Evolutionary conservation across 805 yeast genomes (phyloP), one percentile per base, ranked within the genome.

Genomic region (Metschnikowia peoriensis): DNA sequence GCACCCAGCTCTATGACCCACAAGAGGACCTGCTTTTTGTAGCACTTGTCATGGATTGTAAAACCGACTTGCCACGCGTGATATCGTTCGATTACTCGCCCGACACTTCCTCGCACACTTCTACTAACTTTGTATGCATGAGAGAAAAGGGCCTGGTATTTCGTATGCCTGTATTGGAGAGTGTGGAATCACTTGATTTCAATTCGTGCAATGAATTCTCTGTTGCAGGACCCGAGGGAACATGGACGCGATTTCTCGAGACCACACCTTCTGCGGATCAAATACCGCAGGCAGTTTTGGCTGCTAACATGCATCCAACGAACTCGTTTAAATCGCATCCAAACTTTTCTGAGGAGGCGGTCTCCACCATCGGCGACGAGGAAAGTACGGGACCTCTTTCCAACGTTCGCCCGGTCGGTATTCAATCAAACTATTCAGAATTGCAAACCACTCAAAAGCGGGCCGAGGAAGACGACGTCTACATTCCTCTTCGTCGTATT

Each of bases 131-230:
- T 52, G 83, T 92, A 29, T 91, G 97, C 67, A 86, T 92, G 87
- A 76, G 97, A 57, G 96, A 89, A 61, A 88, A 96, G 0, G 97
- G 97, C 4, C 86, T 89, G 49, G 84, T 91, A 0, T 91, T 88
- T 67, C 76, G 86, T 52, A 88, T 88, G 92, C 80, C 86, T 0
- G 88, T 86, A 0, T 69, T 75, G 1, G 93, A 88, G 63, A 80
- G 87, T 46, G 84, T 84, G 34, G 82, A 83, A 38, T 75, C 84
- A 8, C 65, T 87, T 8, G 75, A 73, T 14, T 87, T 91, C 67
- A 88, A 84, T 59, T 82, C 93, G 0, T 79, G 75, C 59, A 88
- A 88, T 61, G 89, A 85, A 50, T 67, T 88, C 37, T 72, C 85
- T 4, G 70, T 84, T 43, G 72, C 84, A 2, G 89, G 88, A 0